A percentile compares a stretch with the other conserved stretches of the same genome.
Evolutionary conservation across 2,329 filamentous ascomycete species (phyloP).

Genomic region (Aspergillus novoparasiticus): DNA sequence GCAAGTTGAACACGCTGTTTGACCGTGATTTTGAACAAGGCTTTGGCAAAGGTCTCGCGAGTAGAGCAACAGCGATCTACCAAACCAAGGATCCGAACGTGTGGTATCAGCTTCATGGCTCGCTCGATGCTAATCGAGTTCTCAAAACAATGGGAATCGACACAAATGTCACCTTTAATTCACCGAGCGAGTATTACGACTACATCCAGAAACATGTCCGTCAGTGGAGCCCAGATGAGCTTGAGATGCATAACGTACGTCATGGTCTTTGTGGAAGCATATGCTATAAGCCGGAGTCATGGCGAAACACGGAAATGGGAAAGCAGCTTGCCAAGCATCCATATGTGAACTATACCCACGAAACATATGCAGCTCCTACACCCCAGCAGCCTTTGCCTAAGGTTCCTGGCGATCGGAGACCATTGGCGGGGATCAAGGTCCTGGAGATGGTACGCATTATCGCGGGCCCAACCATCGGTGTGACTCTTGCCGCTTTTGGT

Average conservation of each 20-base stretch:
- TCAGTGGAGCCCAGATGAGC: slow-evolving; percentile 43
- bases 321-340: slow-evolving; percentile 46
- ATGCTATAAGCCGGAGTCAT: slow-evolving; percentile 48
- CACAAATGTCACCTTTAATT: slow-evolving; percentile 21
- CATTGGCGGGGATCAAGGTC: slow-evolving; percentile 52
- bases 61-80: slow-evolving; percentile 51
- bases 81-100: slow-evolving; percentile 49
- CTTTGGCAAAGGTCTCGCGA: slow-evolving; percentile 37
- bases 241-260: slow-evolving; percentile 46
- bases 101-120: slow-evolving; percentile 57
- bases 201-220: slow-evolving; percentile 33
- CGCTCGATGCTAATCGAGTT: slow-evolving; percentile 47
- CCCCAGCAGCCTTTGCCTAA: slow-evolving; percentile 31
- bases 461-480: slow-evolving; percentile 48
- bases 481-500: slow-evolving; percentile 47
- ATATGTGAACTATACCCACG: slow-evolving; percentile 43
- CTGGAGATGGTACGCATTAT: slow-evolving; percentile 45
- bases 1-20: slow-evolving; percentile 32
- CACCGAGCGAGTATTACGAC: slow-evolving; percentile 20
- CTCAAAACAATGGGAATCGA: slow-evolving; percentile 52
- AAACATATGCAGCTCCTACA: slow-evolving; percentile 38
- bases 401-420: slow-evolving; percentile 12
- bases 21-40: slow-evolving; percentile 44
- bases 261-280: slow-evolving; percentile 50
- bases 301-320: slow-evolving; percentile 49